These are phyloP conservation scores for Aquanectria penicillioides DNA, from an alignment of 2,329 filamentous ascomycete genomes.

Conservation along the genomic window DNA sequence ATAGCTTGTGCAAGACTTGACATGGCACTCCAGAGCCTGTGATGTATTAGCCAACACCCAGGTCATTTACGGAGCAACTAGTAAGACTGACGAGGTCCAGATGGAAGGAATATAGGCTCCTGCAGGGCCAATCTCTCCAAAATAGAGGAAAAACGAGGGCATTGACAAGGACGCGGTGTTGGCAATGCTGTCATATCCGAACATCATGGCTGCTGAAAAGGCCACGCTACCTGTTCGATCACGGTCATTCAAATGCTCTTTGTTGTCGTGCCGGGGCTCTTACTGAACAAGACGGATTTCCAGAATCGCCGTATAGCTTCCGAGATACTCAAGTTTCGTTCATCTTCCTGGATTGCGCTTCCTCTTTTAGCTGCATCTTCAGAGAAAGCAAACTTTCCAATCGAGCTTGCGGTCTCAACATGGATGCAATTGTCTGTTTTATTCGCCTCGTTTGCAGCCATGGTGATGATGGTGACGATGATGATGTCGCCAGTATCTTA, in stretches of 20 bases:
- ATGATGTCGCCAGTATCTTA: no score
- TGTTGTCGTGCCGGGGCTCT: background rate
- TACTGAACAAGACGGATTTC: constrained; percentile 18
- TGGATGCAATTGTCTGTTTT: constrained; percentile 8
- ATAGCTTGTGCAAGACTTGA: constrained; percentile 14
- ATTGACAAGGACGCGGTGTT: constrained; percentile 15
- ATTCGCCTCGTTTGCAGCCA: constrained; percentile 1
- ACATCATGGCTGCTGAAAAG: constrained; percentile 19
- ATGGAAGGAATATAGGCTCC: constrained; percentile 15
- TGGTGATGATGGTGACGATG: background rate
- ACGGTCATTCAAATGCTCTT: background rate
- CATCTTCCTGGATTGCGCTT: constrained; percentile 12
- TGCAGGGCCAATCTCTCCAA: constrained; percentile 1
- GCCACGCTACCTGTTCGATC: constrained; percentile 15
- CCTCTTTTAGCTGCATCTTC: constrained; percentile 12
- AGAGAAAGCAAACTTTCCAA: constrained; percentile 12
- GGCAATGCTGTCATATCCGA: constrained; percentile 17
- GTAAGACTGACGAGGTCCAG: constrained; percentile 16
- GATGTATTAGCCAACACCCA: background rate
- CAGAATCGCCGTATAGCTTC: background rate
- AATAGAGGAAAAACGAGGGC: constrained; percentile 18
- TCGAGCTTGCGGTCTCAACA: constrained; percentile 5
- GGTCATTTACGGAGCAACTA: background rate
- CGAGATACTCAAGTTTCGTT: background rate
- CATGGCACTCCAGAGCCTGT: constrained; percentile 19